These are phyloP conservation scores for Hibiscus trionum DNA, from an alignment of 345 rosid species.

Conservation along the genomic window DNA sequence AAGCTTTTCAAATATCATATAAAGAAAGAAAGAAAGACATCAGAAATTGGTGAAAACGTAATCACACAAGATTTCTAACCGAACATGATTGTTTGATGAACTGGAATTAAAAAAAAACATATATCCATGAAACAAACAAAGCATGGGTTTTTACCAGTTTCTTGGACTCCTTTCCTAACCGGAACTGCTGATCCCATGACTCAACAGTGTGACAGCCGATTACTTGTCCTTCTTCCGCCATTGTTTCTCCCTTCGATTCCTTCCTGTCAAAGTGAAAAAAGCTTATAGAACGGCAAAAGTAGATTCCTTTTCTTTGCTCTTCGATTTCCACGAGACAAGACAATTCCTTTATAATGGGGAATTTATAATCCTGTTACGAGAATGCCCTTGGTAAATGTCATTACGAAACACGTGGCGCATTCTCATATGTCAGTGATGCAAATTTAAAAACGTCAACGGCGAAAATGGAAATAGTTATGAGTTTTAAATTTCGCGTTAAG, in stretches of 20 bases:
- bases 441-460: neutral
- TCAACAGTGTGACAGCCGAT: constrained; percentile 61
- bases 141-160: constrained; percentile 43
- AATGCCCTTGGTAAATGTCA: neutral
- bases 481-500: too few relatives aligned
- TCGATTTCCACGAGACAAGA: neutral
- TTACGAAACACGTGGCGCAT: neutral
- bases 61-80: neutral
- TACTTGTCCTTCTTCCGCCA: constrained; percentile 65
- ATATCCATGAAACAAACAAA: neutral
- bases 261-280: neutral
- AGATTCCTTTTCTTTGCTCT: neutral
- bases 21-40: neutral
- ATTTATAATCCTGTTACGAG: neutral
- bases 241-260: neutral
- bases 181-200: constrained; percentile 54
- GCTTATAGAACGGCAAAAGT: neutral
- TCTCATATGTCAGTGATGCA: neutral
- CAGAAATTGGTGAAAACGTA: neutral
- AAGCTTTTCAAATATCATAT: neutral
- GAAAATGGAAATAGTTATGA: neutral
- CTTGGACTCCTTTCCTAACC: constrained; percentile 46
- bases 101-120: neutral
- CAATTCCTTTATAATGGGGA: neutral
- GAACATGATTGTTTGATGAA: neutral